These are phyloP conservation scores for Bjerkandera adusta DNA, from an alignment of 1,284 basidiomycete genomes.

Conservation along the genomic window DNA sequence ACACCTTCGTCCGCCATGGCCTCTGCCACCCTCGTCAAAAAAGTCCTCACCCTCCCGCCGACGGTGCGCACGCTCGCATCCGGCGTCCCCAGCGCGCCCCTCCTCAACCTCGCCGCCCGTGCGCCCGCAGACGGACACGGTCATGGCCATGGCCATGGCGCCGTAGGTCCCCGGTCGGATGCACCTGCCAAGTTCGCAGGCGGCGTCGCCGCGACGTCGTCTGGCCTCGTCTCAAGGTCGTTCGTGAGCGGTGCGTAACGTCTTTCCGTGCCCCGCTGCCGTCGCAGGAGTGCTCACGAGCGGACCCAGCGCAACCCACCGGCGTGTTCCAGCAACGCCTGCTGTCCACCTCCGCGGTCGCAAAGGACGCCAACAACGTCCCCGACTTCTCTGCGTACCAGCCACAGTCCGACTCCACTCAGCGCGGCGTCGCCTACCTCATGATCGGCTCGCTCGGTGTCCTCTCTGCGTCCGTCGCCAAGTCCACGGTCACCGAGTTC, in stretches of 20 bases:
- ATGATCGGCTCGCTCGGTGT: slow-evolving; percentile 97
- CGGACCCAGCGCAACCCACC: slow-evolving; percentile 44
- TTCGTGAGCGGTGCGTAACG: slow-evolving; percentile 64
- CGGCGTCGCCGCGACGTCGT: slow-evolving; percentile 40
- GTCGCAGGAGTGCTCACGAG: slow-evolving; percentile 13
- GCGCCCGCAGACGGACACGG: slow-evolving; percentile 55
- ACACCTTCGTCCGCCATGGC: slow-evolving; percentile 47
- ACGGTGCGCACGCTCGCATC: slow-evolving; percentile 77
- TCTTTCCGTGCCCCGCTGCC: background rate
- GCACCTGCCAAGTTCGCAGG: slow-evolving; percentile 64
- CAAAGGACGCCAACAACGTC: slow-evolving; percentile 70
- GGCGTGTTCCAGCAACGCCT: slow-evolving; percentile 65
- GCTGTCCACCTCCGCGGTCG: slow-evolving; percentile 67
- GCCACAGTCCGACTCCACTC: slow-evolving; percentile 63
- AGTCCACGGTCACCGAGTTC: slow-evolving; percentile 94
- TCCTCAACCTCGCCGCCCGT: slow-evolving; percentile 68
- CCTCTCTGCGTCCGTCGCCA: slow-evolving; percentile 91
- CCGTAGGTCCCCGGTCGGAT: slow-evolving; percentile 61
- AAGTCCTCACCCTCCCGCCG: slow-evolving; percentile 79
- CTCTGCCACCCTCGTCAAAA: slow-evolving; percentile 42
- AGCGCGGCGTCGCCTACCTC: slow-evolving; percentile 93
- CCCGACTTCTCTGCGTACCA: slow-evolving; percentile 91
- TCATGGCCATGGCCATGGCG: slow-evolving; percentile 57
- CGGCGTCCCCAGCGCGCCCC: slow-evolving; percentile 68
- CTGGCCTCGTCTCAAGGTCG: slow-evolving; percentile 64